These are phyloP conservation scores for Scedosporium boydii DNA, from an alignment of 2,329 filamentous ascomycete genomes.

Conservation along the genomic window DNA sequence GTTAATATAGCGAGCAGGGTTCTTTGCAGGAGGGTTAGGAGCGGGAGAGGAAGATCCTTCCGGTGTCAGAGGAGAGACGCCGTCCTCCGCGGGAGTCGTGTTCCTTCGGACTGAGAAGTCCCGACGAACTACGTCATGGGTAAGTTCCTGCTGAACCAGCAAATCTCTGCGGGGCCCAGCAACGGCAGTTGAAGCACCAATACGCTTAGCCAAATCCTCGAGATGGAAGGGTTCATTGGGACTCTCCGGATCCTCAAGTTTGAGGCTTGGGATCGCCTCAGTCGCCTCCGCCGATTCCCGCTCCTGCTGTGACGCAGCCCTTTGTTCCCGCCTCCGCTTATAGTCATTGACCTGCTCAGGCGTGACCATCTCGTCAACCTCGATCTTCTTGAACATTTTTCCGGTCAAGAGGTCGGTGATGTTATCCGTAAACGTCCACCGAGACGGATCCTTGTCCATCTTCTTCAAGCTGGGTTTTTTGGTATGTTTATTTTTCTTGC, in stretches of 20 bases:
- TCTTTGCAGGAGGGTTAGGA: conserved; percentile 9
- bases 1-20: not conserved
- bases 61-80: not conserved
- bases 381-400: conserved; percentile 43
- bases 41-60: not conserved
- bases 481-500: conserved; percentile 2
- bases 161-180: not conserved
- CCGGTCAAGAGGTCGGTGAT: conserved; percentile 47
- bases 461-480: not conserved
- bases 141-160: not conserved
- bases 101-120: conserved; percentile 15
- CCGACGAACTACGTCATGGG: conserved; percentile 12
- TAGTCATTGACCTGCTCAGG: conserved; percentile 39
- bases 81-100: conserved; percentile 5
- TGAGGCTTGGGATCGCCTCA: not conserved
- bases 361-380: conserved; percentile 51
- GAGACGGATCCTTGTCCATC: conserved; percentile 17
- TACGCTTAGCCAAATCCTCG: conserved; percentile 33
- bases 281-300: not conserved
- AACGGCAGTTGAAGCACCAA: conserved; percentile 25
- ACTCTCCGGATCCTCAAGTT: conserved; percentile 13
- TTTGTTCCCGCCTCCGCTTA: conserved; percentile 23
- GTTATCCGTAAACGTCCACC: conserved; percentile 47
- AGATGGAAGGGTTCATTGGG: conserved; percentile 41
- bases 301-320: conserved; percentile 10